A percentile compares a stretch with the other conserved stretches of the same genome.
These are phyloP conservation scores for Talaromyces sp. DNA, from an alignment of 2,329 filamentous ascomycete species.

Conservation along the genomic window DNA sequence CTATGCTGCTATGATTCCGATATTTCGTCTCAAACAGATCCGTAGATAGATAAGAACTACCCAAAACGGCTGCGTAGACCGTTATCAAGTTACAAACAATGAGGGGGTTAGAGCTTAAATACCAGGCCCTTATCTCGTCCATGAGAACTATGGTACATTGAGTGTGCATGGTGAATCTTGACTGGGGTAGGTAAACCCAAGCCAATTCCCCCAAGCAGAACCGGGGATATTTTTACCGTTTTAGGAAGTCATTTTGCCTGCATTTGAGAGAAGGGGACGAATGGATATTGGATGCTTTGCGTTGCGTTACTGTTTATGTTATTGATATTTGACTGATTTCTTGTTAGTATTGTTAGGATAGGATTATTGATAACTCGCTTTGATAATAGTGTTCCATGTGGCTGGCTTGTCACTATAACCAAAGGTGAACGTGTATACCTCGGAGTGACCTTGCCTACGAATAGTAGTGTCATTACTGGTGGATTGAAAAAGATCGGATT, in stretches of 20 bases:
- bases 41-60: constrained; percentile 1
- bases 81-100: background rate
- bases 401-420: background rate
- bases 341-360: background rate
- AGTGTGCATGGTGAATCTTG: background rate
- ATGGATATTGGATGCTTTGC: background rate
- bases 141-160: background rate
- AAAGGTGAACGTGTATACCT: too few species aligned
- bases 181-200: background rate
- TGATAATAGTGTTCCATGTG: background rate
- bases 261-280: background rate
- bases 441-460: background rate
- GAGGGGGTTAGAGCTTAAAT: constrained; percentile 3
- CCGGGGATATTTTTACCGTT: constrained; percentile 33
- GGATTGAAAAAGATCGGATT: background rate
- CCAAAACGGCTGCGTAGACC: constrained; percentile 12
- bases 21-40: background rate
- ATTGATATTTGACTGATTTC: background rate
- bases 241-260: constrained; percentile 23
- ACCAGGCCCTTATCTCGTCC: background rate
- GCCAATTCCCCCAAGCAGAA: background rate
- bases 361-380: too few species aligned
- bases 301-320: background rate
- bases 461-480: background rate
- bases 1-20: background rate